Conservation (phyloP, 2,329 filamentous ascomycete species). For the Trichoderma guizhouense region DNA sequence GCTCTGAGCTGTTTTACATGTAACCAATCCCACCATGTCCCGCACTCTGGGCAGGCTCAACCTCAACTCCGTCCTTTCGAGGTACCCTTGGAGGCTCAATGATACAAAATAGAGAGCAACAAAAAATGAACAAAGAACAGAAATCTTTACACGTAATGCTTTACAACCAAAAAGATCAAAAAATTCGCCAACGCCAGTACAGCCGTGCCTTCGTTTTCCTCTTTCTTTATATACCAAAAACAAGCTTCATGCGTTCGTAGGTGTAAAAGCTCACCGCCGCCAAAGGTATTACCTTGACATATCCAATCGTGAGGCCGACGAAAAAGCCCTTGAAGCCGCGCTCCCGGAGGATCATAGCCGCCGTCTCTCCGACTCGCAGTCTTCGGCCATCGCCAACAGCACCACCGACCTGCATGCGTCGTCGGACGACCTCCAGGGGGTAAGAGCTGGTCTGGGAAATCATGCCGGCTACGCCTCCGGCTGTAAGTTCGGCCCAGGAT, state of each 20-base stretch:
- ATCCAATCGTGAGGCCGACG: conserved; percentile 89
- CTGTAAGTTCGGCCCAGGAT: conserved; percentile 80
- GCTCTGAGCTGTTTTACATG: conserved; percentile 1
- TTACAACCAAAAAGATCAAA: not conserved
- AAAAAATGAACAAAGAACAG: not conserved
- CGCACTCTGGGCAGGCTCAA: not conserved
- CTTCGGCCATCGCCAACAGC: conserved; percentile 87
- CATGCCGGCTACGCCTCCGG: conserved; percentile 82
- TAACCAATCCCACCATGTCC: not conserved
- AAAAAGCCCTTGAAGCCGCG: conserved; percentile 80
- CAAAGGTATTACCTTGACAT: conserved; percentile 92
- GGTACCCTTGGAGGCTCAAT: not conserved
- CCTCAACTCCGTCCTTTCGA: conserved; percentile 2
- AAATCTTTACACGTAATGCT: not conserved
- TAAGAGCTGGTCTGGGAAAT: conserved; percentile 92
- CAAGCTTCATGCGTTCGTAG: conserved; percentile 61
- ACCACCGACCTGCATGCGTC: conserved; percentile 94
- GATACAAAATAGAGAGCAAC: not conserved
- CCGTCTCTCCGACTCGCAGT: conserved; percentile 75
- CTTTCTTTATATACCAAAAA: conserved; percentile 58
- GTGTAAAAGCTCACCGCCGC: conserved; percentile 66
- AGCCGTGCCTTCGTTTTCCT: not conserved
- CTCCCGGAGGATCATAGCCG: conserved; percentile 69
- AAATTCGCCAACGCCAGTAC: conserved; percentile 18
- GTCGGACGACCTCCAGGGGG: conserved; percentile 85